phyloP scores from a whole-genome alignment of 495 filamentous ascomycete species.

The Aspergillus diversus region DNA sequence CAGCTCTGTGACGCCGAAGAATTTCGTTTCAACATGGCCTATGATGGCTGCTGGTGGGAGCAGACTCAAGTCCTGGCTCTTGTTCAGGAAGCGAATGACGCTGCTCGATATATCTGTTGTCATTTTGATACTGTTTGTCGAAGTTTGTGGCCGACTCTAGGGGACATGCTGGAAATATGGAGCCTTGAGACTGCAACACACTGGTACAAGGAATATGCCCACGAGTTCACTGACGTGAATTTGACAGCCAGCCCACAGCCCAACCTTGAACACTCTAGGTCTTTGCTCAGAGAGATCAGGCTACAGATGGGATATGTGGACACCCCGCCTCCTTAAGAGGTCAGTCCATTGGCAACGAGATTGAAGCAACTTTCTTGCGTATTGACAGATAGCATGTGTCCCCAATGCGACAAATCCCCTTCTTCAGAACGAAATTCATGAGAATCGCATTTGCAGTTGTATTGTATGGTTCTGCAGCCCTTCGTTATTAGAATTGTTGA shows the following conservation, averaged over 20 bases:
- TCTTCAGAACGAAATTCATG: too few relatives aligned
- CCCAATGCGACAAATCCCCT: too few relatives aligned
- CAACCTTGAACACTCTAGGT: not conserved
- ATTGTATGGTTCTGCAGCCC: too few relatives aligned
- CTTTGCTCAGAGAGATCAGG: not conserved
- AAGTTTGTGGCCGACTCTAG: not conserved
- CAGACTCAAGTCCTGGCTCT: not conserved
- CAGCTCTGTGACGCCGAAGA: not conserved
- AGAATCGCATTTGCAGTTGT: too few relatives aligned
- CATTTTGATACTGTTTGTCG: not conserved
- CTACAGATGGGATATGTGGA: not conserved
- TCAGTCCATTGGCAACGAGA: too few relatives aligned
- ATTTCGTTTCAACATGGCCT: not conserved
- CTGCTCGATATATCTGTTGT: not conserved
- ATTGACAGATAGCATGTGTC: too few relatives aligned
- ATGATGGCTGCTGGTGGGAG: not conserved
- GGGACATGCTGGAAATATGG: not conserved
- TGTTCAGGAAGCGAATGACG: not conserved
- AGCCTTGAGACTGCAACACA: not conserved
- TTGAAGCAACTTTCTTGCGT: too few relatives aligned
- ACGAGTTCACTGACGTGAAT: not conserved
- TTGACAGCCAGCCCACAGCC: not conserved
- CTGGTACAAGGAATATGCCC: not conserved
- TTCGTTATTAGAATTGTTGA: too few relatives aligned
- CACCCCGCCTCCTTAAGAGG: too few relatives aligned